Evolutionary conservation across 495 filamentous ascomycete genomes (phyloP).

Genomic region (Penicillium samsonianum): DNA sequence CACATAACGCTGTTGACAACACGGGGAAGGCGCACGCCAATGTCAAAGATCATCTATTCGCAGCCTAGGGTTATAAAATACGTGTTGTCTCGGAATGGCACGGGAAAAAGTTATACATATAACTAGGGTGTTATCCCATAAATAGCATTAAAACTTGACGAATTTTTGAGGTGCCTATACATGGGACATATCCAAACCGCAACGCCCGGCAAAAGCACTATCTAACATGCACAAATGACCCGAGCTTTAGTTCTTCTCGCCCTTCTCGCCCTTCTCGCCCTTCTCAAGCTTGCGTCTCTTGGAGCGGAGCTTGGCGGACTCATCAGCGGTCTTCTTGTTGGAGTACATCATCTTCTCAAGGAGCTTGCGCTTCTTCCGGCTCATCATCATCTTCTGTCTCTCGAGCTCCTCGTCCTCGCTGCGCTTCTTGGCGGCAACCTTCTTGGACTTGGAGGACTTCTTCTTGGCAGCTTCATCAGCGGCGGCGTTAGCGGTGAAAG

Average conservation of each 20-base stretch:
- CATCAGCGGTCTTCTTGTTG: constrained; percentile 80
- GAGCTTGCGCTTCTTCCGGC: constrained; percentile 85
- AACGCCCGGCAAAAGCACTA: constrained; percentile 18
- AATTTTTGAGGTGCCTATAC: constrained; percentile 20
- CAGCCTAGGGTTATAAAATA: not conserved
- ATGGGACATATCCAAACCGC: constrained; percentile 17
- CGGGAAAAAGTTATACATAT: not conserved
- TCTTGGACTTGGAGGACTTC: constrained; percentile 66
- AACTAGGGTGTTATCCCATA: constrained; percentile 8
- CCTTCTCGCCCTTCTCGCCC: constrained; percentile 32
- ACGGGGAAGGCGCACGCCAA: not conserved
- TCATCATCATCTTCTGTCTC: constrained; percentile 89
- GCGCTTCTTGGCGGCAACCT: constrained; percentile 63
- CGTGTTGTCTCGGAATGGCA: not conserved
- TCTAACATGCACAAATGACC: constrained; percentile 15
- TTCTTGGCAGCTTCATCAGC: constrained; percentile 49
- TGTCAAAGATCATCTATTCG: not conserved
- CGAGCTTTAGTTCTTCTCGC: constrained; percentile 29
- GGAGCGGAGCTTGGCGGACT: constrained; percentile 68
- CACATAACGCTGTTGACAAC: not conserved
- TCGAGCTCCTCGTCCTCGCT: constrained; percentile 83
- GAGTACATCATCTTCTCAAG: constrained; percentile 90
- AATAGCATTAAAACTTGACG: constrained; percentile 16
- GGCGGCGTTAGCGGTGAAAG: constrained; percentile 42
- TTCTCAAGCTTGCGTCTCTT: constrained; percentile 92